These are phyloP conservation scores for Conoideocrella luteorostrata DNA, from an alignment of 2,329 filamentous ascomycete genomes.

Conservation along the genomic window DNA sequence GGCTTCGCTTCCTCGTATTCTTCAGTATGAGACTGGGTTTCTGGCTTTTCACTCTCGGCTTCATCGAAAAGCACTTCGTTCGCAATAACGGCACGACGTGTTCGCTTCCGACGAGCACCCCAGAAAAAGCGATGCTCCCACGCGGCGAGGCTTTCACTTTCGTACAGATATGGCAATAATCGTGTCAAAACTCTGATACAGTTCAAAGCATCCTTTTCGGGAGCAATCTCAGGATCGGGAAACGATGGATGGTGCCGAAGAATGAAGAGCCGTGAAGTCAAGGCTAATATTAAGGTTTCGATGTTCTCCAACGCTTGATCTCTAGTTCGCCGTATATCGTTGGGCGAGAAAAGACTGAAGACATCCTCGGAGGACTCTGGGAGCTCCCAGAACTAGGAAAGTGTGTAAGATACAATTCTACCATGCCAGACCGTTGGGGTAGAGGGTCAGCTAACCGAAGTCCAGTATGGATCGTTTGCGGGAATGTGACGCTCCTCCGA, in stretches of 20 bases:
- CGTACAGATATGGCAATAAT: constrained; percentile 85
- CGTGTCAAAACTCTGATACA: constrained; percentile 88
- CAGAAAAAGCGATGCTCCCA: constrained; percentile 98
- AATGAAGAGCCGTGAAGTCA: constrained; percentile 75
- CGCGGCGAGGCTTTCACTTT: constrained; percentile 69
- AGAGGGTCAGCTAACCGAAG: constrained; percentile 58
- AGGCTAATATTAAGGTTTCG: constrained; percentile 77
- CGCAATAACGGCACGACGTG: constrained; percentile 57
- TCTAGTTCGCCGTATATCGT: constrained; percentile 80
- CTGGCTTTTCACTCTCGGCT: constrained; percentile 48
- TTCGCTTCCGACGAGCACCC: constrained; percentile 66
- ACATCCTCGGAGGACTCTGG: constrained; percentile 94
- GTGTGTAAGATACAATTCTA: constrained; percentile 3
- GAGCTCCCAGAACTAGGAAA: constrained; percentile 85
- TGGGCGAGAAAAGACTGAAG: constrained; percentile 88
- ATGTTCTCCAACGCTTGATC: constrained; percentile 81
- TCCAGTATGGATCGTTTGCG: constrained; percentile 87
- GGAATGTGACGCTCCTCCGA: constrained; percentile 87
- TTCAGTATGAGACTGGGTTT: constrained; percentile 40
- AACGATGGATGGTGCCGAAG: constrained; percentile 87
- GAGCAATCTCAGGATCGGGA: constrained; percentile 77
- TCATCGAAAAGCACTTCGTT: constrained; percentile 83
- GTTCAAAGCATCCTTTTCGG: constrained; percentile 84
- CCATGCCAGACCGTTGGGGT: neutral
- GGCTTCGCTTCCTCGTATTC: constrained; percentile 80